A percentile compares a stretch with the other conserved stretches of the same genome.
Conservation (phyloP, 768 basidiomycete genomes). For the Pulveroboletus sp. region DNA sequence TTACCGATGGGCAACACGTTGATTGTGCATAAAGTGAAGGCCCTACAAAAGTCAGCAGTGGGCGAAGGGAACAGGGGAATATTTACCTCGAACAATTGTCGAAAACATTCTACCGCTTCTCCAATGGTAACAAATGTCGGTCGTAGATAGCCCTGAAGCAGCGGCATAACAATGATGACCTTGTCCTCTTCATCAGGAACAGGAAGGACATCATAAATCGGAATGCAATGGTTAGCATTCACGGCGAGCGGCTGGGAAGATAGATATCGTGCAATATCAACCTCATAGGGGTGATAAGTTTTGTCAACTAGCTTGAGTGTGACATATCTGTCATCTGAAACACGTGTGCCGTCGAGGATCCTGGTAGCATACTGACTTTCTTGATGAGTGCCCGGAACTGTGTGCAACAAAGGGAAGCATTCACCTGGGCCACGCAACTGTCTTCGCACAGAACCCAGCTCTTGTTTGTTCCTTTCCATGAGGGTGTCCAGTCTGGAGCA, state of each 20-base stretch:
- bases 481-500: constrained; percentile 8
- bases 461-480: constrained; percentile 1
- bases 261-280: constrained; percentile 27
- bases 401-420: constrained; percentile 4
- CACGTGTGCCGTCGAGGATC: constrained; percentile 28
- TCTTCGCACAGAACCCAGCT: constrained; percentile 1
- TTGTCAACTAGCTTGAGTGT: constrained; percentile 26
- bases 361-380: too few species aligned
- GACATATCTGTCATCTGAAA: constrained; percentile 26
- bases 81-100: constrained; percentile 33
- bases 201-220: constrained; percentile 26
- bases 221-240: constrained; percentile 34
- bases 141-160: not conserved
- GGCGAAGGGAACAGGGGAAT: too few species aligned
- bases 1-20: constrained; percentile 19
- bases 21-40: constrained; percentile 22
- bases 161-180: constrained; percentile 1
- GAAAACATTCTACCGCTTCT: constrained; percentile 32
- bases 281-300: constrained; percentile 22
- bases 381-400: too few species aligned
- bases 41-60: not conserved
- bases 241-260: not conserved
- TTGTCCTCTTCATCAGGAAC: constrained; percentile 1
- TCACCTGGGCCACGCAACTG: not conserved
- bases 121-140: constrained; percentile 29